Base-by-base conservation (phyloP, 345 rosid genomes). In the Acer campestre region DNA sequence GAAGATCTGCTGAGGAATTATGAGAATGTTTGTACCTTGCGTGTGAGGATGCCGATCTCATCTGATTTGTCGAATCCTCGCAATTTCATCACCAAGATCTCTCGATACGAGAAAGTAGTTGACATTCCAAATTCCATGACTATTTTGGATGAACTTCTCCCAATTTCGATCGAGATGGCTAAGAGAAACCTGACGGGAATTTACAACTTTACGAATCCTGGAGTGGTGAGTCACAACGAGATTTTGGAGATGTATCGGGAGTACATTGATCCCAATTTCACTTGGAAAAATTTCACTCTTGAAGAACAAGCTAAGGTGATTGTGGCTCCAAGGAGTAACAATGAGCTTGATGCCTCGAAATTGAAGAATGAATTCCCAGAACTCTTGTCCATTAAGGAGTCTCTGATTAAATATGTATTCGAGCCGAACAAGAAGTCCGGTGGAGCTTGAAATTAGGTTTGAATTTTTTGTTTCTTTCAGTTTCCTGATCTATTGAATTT, bases 91-190 rank as follows among this genome's bases (percentile, higher is more conserved):
- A 91, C 97, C 0, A 94, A 94, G 86, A 92, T 94, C 72, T 73
- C 92, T 56, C 81, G 94, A 38, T 92, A 94, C 6, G 96, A 91
- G 25, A 94, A 92, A 81, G 98, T 94, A 1, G 98, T 94, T 29
- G 75, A 92, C 79, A 94, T 94, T 69, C 98, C 98, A 20, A 94
- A 94, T 87, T 92, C 97, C 0, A 94, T 94, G 98, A 91, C 98
- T 3, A 90, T 94, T 68, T 87, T 94, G 77, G 93, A 94, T 49
- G 98, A 94, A 80, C 91, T 92, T 61, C 93, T 94, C 8, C 98
- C 94, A 0, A 89, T 94, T 73, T 94, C 98, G 62, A 85, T 92
- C 18, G 97, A 94, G 80, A 94, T 94, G 98, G 98, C 98, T 1
- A 91, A 90, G 92, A 90, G 97, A 76, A 92, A 92, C 86, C 93